Percentiles rank a stretch among this genome's conserved stretches.
Conservation (phyloP, 2,329 filamentous ascomycete species). For the Escovopsis sp. region DNA sequence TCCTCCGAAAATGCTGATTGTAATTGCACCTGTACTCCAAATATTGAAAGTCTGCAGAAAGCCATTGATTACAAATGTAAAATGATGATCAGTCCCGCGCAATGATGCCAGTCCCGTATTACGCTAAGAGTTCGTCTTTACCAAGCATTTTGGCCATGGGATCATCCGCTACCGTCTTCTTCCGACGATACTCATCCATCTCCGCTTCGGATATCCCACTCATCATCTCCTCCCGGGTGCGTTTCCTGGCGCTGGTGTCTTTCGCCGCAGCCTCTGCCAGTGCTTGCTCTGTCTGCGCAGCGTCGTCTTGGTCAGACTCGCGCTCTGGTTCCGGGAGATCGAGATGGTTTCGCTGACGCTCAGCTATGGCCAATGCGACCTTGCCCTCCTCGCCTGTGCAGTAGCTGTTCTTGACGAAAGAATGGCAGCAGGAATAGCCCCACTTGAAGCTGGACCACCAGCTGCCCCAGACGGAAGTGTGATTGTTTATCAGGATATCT, state of each 20-base stretch:
- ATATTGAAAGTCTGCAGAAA: too few relatives aligned
- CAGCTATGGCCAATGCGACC: slow-evolving; percentile 62
- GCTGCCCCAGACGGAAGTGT: slow-evolving; percentile 85
- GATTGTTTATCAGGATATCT: slow-evolving; percentile 79
- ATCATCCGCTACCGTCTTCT: slow-evolving; percentile 59
- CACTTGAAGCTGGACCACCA: slow-evolving; percentile 96
- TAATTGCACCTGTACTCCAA: too few relatives aligned
- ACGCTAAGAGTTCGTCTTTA: slow-evolving; percentile 49
- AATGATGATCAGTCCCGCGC: background rate
- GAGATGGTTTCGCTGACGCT: slow-evolving; percentile 39
- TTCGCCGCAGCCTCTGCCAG: slow-evolving; percentile 19
- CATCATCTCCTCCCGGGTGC: slow-evolving; percentile 65
- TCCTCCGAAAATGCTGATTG: too few relatives aligned
- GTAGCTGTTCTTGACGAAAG: slow-evolving; percentile 88
- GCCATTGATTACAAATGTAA: background rate
- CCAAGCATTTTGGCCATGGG: slow-evolving; percentile 76
- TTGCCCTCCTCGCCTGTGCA: slow-evolving; percentile 88
- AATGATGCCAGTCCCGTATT: slow-evolving; percentile 3
- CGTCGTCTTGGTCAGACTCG: slow-evolving; percentile 12
- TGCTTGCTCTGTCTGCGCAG: slow-evolving; percentile 11
- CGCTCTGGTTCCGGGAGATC: slow-evolving; percentile 20
- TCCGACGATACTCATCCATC: slow-evolving; percentile 71
- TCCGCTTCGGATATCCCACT: slow-evolving; percentile 68
- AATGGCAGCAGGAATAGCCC: slow-evolving; percentile 94
- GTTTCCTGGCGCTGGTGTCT: slow-evolving; percentile 40